A percentile compares a stretch with the other conserved stretches of the same genome.
Conservation (phyloP, 2,329 filamentous ascomycete genomes). For the Diaporthe velutina region DNA sequence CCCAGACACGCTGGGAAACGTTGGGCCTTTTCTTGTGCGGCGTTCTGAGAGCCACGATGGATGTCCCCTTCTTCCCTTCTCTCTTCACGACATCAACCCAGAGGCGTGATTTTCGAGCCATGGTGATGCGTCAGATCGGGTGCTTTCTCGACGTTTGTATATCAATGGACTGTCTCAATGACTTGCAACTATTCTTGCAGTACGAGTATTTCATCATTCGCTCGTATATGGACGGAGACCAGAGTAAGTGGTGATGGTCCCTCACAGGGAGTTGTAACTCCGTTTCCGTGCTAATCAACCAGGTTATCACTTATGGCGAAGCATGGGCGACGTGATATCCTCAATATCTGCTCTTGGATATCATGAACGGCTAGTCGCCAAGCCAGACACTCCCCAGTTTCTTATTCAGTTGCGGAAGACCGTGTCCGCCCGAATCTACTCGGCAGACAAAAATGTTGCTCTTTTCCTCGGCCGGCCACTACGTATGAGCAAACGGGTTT, state of each 20-base stretch:
- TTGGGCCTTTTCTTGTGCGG: neutral
- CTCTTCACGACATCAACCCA: neutral
- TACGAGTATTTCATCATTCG: neutral
- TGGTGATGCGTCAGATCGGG: neutral
- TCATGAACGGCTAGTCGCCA: neutral
- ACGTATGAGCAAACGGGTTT: neutral
- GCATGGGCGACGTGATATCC: neutral
- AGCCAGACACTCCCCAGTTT: neutral
- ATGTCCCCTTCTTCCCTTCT: neutral
- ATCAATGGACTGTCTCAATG: neutral
- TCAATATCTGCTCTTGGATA: neutral
- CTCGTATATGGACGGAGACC: slow-evolving; percentile 3
- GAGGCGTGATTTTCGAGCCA: neutral
- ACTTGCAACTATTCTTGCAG: neutral
- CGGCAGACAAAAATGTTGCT: neutral
- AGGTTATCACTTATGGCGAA: slow-evolving; percentile 7
- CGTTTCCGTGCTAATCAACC: neutral
- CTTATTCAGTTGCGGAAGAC: neutral
- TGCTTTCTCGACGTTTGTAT: neutral
- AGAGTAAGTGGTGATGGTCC: neutral
- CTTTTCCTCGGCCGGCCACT: neutral
- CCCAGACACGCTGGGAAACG: neutral
- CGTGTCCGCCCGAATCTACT: neutral
- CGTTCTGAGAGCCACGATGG: neutral
- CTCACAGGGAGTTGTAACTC: rapidly evolving